Percentiles rank a stretch among this genome's conserved stretches.
Conservation (phyloP, 2,329 filamentous ascomycete species). For the Alternaria atra region DNA sequence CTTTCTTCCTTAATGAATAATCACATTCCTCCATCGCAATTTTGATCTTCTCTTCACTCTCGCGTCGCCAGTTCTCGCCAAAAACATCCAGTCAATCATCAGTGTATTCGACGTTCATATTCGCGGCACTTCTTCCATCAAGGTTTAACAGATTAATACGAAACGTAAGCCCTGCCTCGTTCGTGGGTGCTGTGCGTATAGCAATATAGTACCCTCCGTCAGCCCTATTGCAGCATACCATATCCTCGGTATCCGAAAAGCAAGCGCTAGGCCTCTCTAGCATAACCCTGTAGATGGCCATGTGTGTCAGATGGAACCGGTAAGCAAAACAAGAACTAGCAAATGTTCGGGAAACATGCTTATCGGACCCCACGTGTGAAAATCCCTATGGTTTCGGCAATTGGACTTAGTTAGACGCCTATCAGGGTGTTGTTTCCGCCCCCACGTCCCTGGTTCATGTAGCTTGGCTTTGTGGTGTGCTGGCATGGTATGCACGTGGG, state of each 20-base stretch:
- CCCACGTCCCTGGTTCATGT: neutral
- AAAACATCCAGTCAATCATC: neutral
- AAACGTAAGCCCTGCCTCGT: no score
- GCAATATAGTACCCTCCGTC: neutral
- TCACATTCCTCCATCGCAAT: neutral
- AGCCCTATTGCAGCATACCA: neutral
- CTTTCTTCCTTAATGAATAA: neutral
- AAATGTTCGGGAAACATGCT: neutral
- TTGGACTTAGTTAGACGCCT: neutral
- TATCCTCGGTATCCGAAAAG: neutral
- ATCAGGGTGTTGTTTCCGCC: neutral
- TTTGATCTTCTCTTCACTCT: neutral
- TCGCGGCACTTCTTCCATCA: neutral
- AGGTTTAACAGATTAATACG: no score
- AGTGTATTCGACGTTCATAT: neutral
- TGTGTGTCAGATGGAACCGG: neutral
- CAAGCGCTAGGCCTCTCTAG: neutral
- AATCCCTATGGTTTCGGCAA: neutral
- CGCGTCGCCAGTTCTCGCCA: neutral
- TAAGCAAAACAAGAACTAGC: neutral
- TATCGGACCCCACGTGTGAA: neutral
- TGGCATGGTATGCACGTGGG: neutral
- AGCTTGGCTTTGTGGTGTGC: neutral
- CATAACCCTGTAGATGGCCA: neutral
- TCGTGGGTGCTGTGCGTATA: no score